A percentile compares a stretch with the other conserved stretches of the same genome.
These are phyloP conservation scores for Alternaria longipes DNA, from an alignment of 2,329 filamentous ascomycete species.

Conservation along the genomic window DNA sequence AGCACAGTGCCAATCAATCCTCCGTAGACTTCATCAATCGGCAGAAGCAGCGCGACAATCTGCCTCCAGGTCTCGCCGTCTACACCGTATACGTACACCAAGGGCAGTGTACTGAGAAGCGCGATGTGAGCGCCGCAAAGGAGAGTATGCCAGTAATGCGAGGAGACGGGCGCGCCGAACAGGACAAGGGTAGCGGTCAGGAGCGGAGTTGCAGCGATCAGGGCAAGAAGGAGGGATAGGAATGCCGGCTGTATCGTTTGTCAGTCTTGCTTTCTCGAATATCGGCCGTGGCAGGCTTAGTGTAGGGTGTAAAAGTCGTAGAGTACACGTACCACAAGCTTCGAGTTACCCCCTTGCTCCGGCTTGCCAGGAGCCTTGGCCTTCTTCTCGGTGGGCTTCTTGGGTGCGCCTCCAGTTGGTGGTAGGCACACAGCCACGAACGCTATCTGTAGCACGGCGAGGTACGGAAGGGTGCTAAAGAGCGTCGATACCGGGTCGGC, in stretches of 20 bases:
- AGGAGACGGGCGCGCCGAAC: conserved; percentile 89
- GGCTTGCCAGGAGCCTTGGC: conserved; percentile 33
- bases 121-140: conserved; percentile 84
- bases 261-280: not conserved
- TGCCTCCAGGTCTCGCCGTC: conserved; percentile 75
- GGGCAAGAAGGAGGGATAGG: conserved; percentile 70
- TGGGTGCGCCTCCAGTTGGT: conserved; percentile 54
- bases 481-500: conserved; percentile 74
- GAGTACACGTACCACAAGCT: conserved; percentile 54
- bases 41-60: conserved; percentile 72
- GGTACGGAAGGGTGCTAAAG: conserved; percentile 66
- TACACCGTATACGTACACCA: conserved; percentile 87
- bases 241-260: conserved; percentile 67
- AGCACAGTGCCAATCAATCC: conserved; percentile 78
- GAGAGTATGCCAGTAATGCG: conserved; percentile 79
- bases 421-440: conserved; percentile 69
- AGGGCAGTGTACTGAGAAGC: conserved; percentile 77
- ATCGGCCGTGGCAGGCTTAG: too few species aligned
- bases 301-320: not conserved
- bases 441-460: conserved; percentile 69
- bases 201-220: conserved; percentile 65
- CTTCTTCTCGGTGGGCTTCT: conserved; percentile 53
- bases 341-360: conserved; percentile 37
- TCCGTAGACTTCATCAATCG: conserved; percentile 86
- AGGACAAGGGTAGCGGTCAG: conserved; percentile 75